Evolutionary conservation across 129 eudicot species (phyloP).

Genomic region (Kitagawia praeruptora): DNA sequence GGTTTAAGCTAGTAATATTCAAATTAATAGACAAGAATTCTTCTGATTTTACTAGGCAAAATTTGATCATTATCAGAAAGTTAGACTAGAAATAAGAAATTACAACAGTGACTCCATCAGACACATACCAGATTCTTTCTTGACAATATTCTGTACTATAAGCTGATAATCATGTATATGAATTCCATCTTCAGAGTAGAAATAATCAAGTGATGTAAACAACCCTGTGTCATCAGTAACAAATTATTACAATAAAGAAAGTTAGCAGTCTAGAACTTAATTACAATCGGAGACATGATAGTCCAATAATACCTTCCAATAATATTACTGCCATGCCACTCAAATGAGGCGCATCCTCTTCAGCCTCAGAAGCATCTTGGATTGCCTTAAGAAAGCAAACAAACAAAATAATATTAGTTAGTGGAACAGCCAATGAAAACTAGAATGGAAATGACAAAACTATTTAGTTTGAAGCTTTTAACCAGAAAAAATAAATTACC

Average conservation of each 20-base stretch:
- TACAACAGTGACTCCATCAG: slow-evolving; percentile 8
- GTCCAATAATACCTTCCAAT: slow-evolving; percentile 52
- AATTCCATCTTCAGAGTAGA: slow-evolving; percentile 58
- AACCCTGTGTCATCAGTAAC: slow-evolving; percentile 32
- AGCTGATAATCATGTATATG: slow-evolving; percentile 72
- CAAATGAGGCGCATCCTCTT: slow-evolving; percentile 41
- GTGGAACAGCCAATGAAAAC: not conserved
- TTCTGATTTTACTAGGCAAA: not conserved
- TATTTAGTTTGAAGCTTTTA: not conserved
- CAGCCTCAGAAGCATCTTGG: slow-evolving; percentile 74
- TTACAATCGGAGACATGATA: slow-evolving; percentile 14
- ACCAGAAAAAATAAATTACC: slow-evolving; percentile 31
- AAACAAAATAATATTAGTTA: not conserved
- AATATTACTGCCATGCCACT: slow-evolving; percentile 55
- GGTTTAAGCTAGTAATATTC: not conserved
- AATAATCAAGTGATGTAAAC: slow-evolving; percentile 61
- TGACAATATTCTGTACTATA: slow-evolving; percentile 37
- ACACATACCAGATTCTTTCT: slow-evolving; percentile 51
- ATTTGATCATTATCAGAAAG: not conserved
- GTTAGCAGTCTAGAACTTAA: slow-evolving; percentile 4
- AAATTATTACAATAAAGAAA: not conserved
- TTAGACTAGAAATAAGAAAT: not conserved
- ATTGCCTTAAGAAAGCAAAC: slow-evolving; percentile 48
- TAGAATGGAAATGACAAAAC: not conserved
- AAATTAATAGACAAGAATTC: not conserved